Base-by-base conservation (phyloP, 805 yeast genomes). In the Starmerella gropengiesseri region DNA sequence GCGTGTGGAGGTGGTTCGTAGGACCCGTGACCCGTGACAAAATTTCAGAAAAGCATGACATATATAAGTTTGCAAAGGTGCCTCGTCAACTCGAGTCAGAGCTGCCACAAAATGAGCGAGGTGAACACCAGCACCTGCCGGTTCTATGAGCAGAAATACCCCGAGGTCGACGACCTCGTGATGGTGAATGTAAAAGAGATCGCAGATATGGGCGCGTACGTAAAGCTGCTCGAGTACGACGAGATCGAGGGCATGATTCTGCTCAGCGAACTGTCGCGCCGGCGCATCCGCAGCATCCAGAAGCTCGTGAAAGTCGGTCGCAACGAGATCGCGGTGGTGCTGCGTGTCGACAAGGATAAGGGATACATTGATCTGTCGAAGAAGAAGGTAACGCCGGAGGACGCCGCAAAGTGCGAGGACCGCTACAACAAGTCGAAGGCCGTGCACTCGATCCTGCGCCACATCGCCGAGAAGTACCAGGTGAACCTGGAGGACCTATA, bases 131-230 rank as follows among this genome's bases (percentile, higher is more conserved):
- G 94, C 36, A 79, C 83, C 64, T 87, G 95, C 71, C 81, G 98
- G 69, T 91, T 81, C 68, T 91, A 91, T 64, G 98, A 89, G 67
- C 91, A 87, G 76, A 89, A 87, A 66, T 91, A 78, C 70, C 98
- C 98, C 47, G 98, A 91, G 67, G 94, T 91, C 59, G 98, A 91
- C 56, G 98, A 91, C 64, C 94, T 91, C 55, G 97, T 91, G 52
- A 89, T 91, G 94, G 98, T 91, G 61, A 91, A 91, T 66, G 98
- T 91, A 49, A 62, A 62, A 58, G 66, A 62, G 48, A 91, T 91
- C 56, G 98, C 97, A 54, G 98, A 91, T 65, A 91, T 91, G 98
- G 98, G 98, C 47, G 98, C 98, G 12, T 91, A 91, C 64, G 68
- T 91, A 52, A 89, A 86, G 65, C 73, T 91, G 52, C 73, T 91